Percentiles rank a stretch among this genome's conserved stretches.
phyloP scores from a whole-genome alignment of 352 stramenopile species.

The Pythium rhizo-oryzae region DNA sequence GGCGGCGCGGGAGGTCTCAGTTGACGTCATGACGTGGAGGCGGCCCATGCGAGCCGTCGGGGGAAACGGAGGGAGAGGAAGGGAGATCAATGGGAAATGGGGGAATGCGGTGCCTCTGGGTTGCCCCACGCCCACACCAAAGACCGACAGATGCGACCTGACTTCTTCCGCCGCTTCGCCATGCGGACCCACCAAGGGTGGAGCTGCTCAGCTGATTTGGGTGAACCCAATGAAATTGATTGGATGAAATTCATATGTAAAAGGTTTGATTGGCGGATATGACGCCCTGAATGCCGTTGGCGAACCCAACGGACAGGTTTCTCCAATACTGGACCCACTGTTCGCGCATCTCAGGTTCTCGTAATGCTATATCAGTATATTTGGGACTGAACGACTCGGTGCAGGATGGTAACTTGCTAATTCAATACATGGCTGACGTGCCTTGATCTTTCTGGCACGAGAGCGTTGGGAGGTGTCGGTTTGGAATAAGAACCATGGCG shows the following conservation, averaged over 20 bases:
- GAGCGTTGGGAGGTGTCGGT: not conserved
- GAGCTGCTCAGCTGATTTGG: slow-evolving; percentile 19
- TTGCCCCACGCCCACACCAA: not conserved
- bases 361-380: not conserved
- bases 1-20: too few relatives aligned
- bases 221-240: slow-evolving; percentile 9
- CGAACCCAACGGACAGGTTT: too few relatives aligned
- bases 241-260: too few relatives aligned
- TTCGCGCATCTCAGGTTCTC: not conserved
- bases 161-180: not conserved
- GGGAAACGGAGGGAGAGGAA: not conserved
- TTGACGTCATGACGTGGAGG: not conserved
- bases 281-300: too few relatives aligned
- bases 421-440: not conserved
- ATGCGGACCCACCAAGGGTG: not conserved
- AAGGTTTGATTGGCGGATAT: too few relatives aligned
- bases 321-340: too few relatives aligned
- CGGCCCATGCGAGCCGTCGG: not conserved
- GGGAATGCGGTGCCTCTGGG: not conserved
- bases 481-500: slow-evolving; percentile 14
- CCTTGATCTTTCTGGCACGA: not conserved
- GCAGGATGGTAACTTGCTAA: not conserved
- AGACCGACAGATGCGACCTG: not conserved
- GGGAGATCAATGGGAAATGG: not conserved
- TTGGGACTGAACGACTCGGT: too few relatives aligned